A percentile compares a stretch with the other conserved stretches of the same genome.
phyloP scores from a whole-genome alignment of 495 filamentous ascomycete species.

The Penicillium coprophilum region DNA sequence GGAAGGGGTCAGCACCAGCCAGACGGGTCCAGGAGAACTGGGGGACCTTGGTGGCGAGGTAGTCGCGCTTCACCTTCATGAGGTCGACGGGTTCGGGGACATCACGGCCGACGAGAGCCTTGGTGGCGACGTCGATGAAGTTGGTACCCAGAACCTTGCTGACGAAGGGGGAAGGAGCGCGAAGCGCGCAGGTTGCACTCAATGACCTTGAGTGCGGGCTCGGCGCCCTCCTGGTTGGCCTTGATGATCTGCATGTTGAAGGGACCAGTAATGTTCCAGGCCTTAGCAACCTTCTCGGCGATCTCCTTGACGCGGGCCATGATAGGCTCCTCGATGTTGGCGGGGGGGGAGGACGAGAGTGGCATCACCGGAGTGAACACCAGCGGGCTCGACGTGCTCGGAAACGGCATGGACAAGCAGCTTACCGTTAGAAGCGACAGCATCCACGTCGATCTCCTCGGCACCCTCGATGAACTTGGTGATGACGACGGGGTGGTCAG shows the following conservation, averaged over 20 bases:
- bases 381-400: slow-evolving; percentile 94
- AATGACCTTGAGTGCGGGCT: slow-evolving; percentile 86
- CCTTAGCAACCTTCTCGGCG: slow-evolving; percentile 92
- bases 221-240: slow-evolving; percentile 66
- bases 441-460: slow-evolving; percentile 97
- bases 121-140: slow-evolving; percentile 96
- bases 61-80: slow-evolving; percentile 85
- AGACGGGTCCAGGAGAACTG: slow-evolving; percentile 99
- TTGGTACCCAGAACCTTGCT: slow-evolving; percentile 96
- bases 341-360: slow-evolving; percentile 85
- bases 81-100: slow-evolving; percentile 85
- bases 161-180: slow-evolving; percentile 95
- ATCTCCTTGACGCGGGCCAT: slow-evolving; percentile 91
- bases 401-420: slow-evolving; percentile 91
- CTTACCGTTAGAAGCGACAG: slow-evolving; percentile 81
- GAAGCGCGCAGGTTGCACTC: slow-evolving; percentile 98
- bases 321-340: slow-evolving; percentile 67
- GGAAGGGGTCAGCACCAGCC: slow-evolving; percentile 96
- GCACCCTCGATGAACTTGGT: slow-evolving; percentile 98
- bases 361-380: slow-evolving; percentile 95
- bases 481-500: slow-evolving; percentile 96
- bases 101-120: slow-evolving; percentile 82
- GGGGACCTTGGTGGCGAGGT: slow-evolving; percentile 93
- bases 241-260: slow-evolving; percentile 99
- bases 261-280: slow-evolving; percentile 93